Evolutionary conservation across 129 eudicot genomes (phyloP), one percentile per base, ranked within the genome.

Genomic region (Centrapalus pauciflorus): DNA sequence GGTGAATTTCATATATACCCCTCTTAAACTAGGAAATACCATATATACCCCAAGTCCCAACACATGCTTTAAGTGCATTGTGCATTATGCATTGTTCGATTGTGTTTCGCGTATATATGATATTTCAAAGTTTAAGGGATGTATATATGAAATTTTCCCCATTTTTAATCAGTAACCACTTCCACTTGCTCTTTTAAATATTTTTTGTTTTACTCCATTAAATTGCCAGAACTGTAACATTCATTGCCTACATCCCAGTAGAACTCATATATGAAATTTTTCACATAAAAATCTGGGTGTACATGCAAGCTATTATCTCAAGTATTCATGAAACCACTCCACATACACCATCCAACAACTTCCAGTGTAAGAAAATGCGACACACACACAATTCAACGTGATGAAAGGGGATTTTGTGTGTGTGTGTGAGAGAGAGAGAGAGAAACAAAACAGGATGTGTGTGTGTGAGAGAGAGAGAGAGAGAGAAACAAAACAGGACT

Each of bases 401-500:
- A 66, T 33, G 17, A 54, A 0, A 66, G 3, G 32, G 61, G 0
- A 50, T 19, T 11, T 2, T 40, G 27, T 52, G 23, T n/a, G n/a
- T n/a, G n/a, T n/a, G n/a, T n/a, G n/a, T n/a, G 46, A 16, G 46
- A 38, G 46, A 12, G 45, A 34, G 43, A 38, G 46, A 38, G 16
- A 38, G 14, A 4, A 38, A 38, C 14, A 3, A 38, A n/a, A n/a
- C n/a, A n/a, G n/a, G n/a, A n/a, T n/a, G n/a, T n/a, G n/a, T n/a
- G n/a, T n/a, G n/a, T 8, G 2, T 8, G 46, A 12, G 46, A 12
- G 46, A 38, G 46, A 38, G 46, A 38, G 46, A 38, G 46, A 11
- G 46, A 38, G 46, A 38, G 50, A 43, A 7, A 43, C 9, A 17
- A 69, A 69, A 72, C 24, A 63, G 49, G 50, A 81, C 85, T 85